Evolutionary conservation across 768 basidiomycete species (phyloP), one percentile per base, ranked within the genome.

Genomic region (Rhodotorula toruloides): DNA sequence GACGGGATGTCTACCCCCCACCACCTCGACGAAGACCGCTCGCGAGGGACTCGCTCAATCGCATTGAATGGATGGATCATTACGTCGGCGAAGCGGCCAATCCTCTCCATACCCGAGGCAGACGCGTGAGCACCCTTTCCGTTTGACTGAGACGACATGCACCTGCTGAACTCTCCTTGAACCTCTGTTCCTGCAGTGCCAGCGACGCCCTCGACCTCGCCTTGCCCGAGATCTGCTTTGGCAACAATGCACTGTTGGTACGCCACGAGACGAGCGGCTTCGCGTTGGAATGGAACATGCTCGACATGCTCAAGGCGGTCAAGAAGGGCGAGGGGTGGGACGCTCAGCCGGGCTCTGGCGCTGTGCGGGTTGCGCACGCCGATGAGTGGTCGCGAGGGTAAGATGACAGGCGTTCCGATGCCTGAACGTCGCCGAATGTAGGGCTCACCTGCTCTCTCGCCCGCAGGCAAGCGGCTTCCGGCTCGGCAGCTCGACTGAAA

Each of bases 201-300:
- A 75, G 77, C 32, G 76, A 73, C n/a, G 61, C 65, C 4, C 70
- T 80, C 27, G 85, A 86, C 4, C 81, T 98, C 32, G 89, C 94
- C 0, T 78, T 94, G 2, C 96, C 96, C 4, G 96, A 99, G 76
- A 98, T 98, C 91, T 91, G 89, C 0, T 98, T 97, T 74, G 92
- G 91, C 10, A 84, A 83, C 77, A 98, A 98, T 77, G 76, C 76
- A 22, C 81, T 99, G 14, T 79, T 81, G 7, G 78, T 98, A 32
- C 80, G 82, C 39, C 90, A 97, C 72, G 79, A 75, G 32, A 77
- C 84, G 0, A 84, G 83, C 13, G 84, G 84, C 17, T 87, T 87
- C 83, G 79, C 77, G 56, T 84, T 88, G 62, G 74, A 79, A 0
- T 92, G 96, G 76, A 82, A 83, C 29, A 82, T 88, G 0, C 78